A percentile compares a stretch with the other conserved stretches of the same genome.
These are phyloP conservation scores for Neurospora sp. DNA, from an alignment of 2,329 filamentous ascomycete species.

Conservation along the genomic window DNA sequence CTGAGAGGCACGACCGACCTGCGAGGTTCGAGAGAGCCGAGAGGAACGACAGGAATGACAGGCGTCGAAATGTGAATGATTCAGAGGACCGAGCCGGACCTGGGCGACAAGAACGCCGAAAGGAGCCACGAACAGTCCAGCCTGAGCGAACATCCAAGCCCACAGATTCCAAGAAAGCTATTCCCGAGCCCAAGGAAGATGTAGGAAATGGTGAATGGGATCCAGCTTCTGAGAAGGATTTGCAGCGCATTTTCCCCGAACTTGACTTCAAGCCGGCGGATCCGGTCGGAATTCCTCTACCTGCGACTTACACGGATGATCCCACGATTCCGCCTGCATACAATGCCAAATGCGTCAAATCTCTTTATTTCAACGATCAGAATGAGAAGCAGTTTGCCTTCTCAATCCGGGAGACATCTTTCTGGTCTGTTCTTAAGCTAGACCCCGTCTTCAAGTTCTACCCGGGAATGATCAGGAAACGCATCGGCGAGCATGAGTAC, in stretches of 20 bases:
- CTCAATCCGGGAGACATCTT: constrained; percentile 29
- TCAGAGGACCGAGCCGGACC: not conserved
- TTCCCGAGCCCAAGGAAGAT: constrained; percentile 2
- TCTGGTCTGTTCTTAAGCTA: constrained; percentile 30
- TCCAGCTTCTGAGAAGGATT: constrained; percentile 28
- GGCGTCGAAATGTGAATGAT: not conserved
- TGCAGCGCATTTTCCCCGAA: constrained; percentile 29
- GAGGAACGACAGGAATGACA: not conserved
- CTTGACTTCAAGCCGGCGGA: constrained; percentile 29
- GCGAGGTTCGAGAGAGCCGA: not conserved
- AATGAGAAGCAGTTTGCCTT: constrained; percentile 33
- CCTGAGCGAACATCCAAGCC: constrained; percentile 1
- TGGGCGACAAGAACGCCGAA: not conserved
- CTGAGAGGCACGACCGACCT: not conserved
- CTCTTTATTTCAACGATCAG: constrained; percentile 32
- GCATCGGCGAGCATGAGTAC: constrained; percentile 20
- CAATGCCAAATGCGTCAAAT: constrained; percentile 33
- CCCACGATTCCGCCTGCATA: constrained; percentile 35
- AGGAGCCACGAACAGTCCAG: not conserved
- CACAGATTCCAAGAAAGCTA: constrained; percentile 1
- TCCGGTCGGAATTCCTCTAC: constrained; percentile 36
- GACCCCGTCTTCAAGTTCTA: constrained; percentile 33
- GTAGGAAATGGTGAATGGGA: constrained; percentile 20
- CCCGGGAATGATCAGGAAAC: constrained; percentile 18
- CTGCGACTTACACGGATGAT: constrained; percentile 31